Conservation (phyloP, 2,329 filamentous ascomycete species). For the Penicillium polonicum region DNA sequence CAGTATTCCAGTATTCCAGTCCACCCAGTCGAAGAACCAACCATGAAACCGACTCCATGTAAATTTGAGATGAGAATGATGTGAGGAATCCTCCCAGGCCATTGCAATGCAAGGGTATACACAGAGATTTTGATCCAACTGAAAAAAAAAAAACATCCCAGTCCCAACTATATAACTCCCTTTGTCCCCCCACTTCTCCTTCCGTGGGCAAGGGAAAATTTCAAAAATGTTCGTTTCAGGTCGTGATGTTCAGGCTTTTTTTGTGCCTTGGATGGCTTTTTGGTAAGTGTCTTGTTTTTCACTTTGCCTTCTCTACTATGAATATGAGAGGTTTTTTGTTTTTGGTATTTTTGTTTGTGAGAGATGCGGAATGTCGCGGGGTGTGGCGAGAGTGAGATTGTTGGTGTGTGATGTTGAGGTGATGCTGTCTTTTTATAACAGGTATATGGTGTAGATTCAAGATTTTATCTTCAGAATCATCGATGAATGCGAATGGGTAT, state of each 20-base stretch:
- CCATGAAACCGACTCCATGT: slow-evolving; percentile 20
- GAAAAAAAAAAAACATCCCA: slow-evolving; percentile 2
- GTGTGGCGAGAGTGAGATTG: neutral
- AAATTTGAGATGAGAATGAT: slow-evolving; percentile 15
- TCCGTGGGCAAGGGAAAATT: neutral
- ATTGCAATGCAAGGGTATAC: slow-evolving; percentile 23
- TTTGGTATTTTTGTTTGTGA: neutral
- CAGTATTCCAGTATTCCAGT: slow-evolving; percentile 1
- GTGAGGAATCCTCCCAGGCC: slow-evolving; percentile 13
- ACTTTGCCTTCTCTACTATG: neutral
- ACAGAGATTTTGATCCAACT: slow-evolving; percentile 7
- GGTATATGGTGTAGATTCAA: neutral
- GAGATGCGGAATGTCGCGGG: neutral
- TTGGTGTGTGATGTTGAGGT: neutral
- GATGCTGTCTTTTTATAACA: neutral
- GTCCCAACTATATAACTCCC: slow-evolving; percentile 6
- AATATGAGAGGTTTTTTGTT: neutral
- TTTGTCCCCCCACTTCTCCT: neutral
- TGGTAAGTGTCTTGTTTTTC: neutral
- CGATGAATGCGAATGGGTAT: neutral
- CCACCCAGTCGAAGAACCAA: neutral
- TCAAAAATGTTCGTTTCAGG: slow-evolving; percentile 8
- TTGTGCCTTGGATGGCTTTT: neutral
- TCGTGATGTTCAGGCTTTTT: slow-evolving; percentile 4
- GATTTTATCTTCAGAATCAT: neutral